phyloP scores from a whole-genome alignment of 768 basidiomycete genomes.

The Suillus bovinus region DNA sequence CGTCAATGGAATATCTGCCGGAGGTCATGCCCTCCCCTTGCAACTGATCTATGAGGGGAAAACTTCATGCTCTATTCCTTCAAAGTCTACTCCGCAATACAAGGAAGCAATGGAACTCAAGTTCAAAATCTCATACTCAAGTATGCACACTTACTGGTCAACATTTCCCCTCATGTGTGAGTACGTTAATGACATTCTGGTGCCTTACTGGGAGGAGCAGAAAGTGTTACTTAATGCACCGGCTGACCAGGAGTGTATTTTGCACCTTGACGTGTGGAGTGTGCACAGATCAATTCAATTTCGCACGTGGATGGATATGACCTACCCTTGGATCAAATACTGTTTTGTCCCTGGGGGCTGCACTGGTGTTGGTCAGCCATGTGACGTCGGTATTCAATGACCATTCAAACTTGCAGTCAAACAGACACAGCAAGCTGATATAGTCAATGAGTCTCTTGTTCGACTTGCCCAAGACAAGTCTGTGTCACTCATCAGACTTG shows the following conservation, averaged over 20 bases:
- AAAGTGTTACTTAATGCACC: background rate
- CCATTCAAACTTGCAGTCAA: background rate
- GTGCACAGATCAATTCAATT: background rate
- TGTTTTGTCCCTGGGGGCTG: background rate
- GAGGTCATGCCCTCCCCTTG: background rate
- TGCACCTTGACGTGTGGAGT: background rate
- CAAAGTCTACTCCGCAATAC: background rate
- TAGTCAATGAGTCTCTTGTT: background rate
- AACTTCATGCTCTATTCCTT: background rate
- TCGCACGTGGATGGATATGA: background rate
- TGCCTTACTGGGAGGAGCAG: background rate
- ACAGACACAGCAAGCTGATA: background rate
- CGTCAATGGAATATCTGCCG: background rate
- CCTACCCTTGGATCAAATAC: background rate
- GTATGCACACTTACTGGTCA: background rate
- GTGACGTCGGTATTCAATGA: background rate
- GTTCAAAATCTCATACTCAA: background rate
- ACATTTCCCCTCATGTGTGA: background rate
- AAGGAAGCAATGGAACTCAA: background rate
- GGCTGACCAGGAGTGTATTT: background rate
- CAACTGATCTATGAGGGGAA: background rate
- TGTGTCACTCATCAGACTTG: background rate
- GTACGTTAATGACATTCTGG: background rate
- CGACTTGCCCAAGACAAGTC: background rate
- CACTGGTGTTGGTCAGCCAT: background rate